Evolutionary conservation across 495 filamentous ascomycete genomes (phyloP).

Genomic region (Aspergillus bertholletiae): DNA sequence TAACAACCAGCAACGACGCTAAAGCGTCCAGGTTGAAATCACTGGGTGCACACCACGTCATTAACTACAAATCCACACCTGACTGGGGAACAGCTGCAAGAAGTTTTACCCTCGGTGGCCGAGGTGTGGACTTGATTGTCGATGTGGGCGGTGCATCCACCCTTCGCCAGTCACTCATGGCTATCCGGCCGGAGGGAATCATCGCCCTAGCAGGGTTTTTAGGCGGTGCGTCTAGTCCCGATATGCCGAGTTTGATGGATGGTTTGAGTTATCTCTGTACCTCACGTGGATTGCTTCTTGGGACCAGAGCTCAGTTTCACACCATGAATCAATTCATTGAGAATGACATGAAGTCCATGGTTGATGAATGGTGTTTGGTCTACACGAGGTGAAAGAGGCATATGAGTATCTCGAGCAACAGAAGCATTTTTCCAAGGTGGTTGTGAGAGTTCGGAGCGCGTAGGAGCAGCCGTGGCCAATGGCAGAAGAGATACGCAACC

Average conservation of each 20-base stretch:
- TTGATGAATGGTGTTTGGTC: conserved; percentile 53
- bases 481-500: too few species aligned
- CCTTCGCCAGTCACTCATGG: conserved; percentile 52
- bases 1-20: conserved; percentile 61
- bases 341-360: conserved; percentile 53
- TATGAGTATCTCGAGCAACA: conserved; percentile 50
- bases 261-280: conserved; percentile 35
- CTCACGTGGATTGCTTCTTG: conserved; percentile 39
- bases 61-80: conserved; percentile 59
- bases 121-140: conserved; percentile 60
- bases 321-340: conserved; percentile 56
- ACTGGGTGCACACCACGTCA: conserved; percentile 40
- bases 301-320: conserved; percentile 47
- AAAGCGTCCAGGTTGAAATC: conserved; percentile 58
- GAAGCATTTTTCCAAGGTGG: conserved; percentile 69
- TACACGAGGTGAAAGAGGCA: conserved; percentile 47
- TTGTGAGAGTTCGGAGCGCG: background rate
- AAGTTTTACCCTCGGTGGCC: conserved; percentile 48
- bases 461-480: too few species aligned
- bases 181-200: conserved; percentile 56
- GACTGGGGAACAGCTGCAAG: conserved; percentile 65
- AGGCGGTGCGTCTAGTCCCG: conserved; percentile 20
- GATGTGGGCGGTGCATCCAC: conserved; percentile 59
- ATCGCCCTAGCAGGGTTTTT: conserved; percentile 54
- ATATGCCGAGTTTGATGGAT: conserved; percentile 31